Evolutionary conservation across 768 basidiomycete genomes (phyloP).

Genomic region (Panus rudis): DNA sequence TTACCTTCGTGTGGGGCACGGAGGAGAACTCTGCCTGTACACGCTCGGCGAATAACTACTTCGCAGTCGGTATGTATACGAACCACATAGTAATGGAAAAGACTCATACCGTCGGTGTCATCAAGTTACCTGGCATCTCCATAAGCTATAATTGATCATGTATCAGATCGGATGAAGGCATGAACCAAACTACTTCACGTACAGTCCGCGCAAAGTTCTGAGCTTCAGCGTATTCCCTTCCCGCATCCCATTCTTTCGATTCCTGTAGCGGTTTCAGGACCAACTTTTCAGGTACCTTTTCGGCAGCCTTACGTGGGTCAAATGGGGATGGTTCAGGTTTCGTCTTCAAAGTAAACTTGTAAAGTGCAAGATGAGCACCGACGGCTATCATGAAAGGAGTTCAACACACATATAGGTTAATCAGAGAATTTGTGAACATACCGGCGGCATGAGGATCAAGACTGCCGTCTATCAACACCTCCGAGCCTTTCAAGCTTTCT

Average conservation of each 20-base stretch:
- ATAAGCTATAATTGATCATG: conserved; percentile 44
- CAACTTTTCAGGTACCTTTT: conserved; percentile 44
- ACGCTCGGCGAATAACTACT: conserved; percentile 63
- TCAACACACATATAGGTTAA: neutral
- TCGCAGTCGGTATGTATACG: neutral
- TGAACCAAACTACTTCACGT: conserved; percentile 12
- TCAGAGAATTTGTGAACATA: conserved; percentile 28
- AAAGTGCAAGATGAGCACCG: conserved; percentile 67
- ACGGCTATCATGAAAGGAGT: conserved; percentile 47
- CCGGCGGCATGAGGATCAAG: conserved; percentile 74
- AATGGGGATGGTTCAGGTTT: conserved; percentile 50
- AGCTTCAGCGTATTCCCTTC: conserved; percentile 64
- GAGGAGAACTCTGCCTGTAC: conserved; percentile 60
- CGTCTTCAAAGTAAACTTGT: conserved; percentile 77
- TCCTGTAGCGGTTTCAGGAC: conserved; percentile 34
- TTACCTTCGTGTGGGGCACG: conserved; percentile 59
- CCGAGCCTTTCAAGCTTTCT: conserved; percentile 46
- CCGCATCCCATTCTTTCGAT: conserved; percentile 59
- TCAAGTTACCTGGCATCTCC: conserved; percentile 81
- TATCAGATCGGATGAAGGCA: neutral
- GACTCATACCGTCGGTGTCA: conserved; percentile 67
- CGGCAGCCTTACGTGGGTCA: conserved; percentile 34
- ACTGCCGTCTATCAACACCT: conserved; percentile 57
- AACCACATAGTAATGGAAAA: neutral
- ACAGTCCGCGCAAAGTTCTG: conserved; percentile 81